Base-by-base conservation (phyloP, 1,284 basidiomycete species). In the Naganishia sp. region DNA sequence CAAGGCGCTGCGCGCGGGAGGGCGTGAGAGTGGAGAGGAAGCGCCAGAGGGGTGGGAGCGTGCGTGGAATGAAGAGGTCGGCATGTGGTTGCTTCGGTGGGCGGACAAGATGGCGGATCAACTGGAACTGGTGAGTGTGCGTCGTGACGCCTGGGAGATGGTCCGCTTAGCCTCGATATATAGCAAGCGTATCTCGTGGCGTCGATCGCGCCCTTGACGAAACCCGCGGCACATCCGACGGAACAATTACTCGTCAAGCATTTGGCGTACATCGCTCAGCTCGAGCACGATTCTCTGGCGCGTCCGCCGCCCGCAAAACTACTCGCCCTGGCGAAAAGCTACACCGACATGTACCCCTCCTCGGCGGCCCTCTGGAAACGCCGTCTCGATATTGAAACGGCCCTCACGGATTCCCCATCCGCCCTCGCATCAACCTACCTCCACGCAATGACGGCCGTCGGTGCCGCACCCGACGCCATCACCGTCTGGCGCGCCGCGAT, bases 51-150 rank as follows among this genome's bases (percentile, higher is more conserved):
- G 43, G 6, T 56, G 48, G 50, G 42, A 53, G 36, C 21, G 23
- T 0, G 69, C 63, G 9, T 78, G 74, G 73, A 36, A 70, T 23
- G 70, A 74, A 7, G 69, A 72, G 3, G 74, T 73, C 2, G 75
- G 76, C 3, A 42, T 66, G 36, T 79, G 78, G 78, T 67, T 80
- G 44, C 68, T 72, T 2, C 69, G 70, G 23, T 73, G 72, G 63
- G 75, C 76, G 1, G 55, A 60, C 4, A 64, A 59, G 39, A 60
- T 69, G 21, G 56, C 61, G 6, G 69, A 71, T 9, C 73, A 77
- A 44, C 39, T 60, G 6, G 74, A 75, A 45, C 67, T 78, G 56
- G 77, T 78, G 45, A 65, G 75, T 72, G 75, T 72, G 28, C 31
- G 10, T 4, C 33, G 7, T n/a, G 13, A 28, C 46, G 9, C 5